A percentile compares a stretch with the other conserved stretches of the same genome.
phyloP scores from a whole-genome alignment of 176 grass and related monocot genomes.

The Chloris gayana region DNA sequence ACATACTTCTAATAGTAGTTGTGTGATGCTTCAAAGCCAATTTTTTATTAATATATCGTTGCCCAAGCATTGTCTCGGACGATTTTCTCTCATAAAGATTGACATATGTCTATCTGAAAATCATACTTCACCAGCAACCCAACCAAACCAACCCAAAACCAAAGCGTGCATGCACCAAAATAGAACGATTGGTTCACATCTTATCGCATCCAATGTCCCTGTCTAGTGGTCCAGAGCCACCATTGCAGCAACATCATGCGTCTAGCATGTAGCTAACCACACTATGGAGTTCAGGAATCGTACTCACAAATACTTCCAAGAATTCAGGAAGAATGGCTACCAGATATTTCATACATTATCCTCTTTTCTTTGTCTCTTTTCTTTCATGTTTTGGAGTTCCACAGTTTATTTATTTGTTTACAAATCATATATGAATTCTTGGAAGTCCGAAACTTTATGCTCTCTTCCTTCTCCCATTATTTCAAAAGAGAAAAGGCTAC shows the following conservation, averaged over 20 bases:
- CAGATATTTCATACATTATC: no score
- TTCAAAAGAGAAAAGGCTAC: no score
- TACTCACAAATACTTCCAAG: no score
- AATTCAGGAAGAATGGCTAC: no score
- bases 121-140: background rate
- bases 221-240: background rate
- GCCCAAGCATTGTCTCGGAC: background rate
- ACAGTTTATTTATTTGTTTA: no score
- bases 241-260: background rate
- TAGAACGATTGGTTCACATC: background rate
- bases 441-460: no score
- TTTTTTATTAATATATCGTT: background rate
- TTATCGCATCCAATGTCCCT: background rate
- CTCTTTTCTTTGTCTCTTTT: no score
- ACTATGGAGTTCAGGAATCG: no score
- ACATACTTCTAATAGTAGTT: constrained; percentile 9
- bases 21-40: background rate
- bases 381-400: no score
- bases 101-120: background rate
- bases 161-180: background rate
- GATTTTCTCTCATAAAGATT: background rate
- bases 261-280: background rate
- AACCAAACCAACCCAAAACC: background rate
- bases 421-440: no score
- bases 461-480: no score